Conservation (phyloP, 352 stramenopile species). For the Pythium scleroteichum region DNA sequence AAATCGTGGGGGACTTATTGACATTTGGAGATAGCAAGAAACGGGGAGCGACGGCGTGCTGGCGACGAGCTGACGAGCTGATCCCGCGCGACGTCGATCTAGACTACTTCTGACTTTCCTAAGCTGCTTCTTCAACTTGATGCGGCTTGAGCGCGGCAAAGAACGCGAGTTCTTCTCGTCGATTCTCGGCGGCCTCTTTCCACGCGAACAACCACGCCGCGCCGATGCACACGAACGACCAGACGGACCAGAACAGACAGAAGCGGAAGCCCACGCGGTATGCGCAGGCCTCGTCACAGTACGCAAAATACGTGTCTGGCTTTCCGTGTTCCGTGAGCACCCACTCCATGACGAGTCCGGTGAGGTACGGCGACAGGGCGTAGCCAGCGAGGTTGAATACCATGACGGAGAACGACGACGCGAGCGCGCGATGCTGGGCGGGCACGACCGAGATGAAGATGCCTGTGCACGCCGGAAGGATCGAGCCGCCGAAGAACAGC, state of each 20-base stretch:
- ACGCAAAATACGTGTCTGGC: conserved; percentile 64
- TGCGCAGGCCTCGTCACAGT: conserved; percentile 76
- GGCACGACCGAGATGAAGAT: conserved; percentile 88
- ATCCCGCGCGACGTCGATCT: too few relatives aligned
- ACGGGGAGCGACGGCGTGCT: neutral
- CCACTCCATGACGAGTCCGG: conserved; percentile 79
- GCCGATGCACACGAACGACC: conserved; percentile 75
- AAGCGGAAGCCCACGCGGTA: conserved; percentile 83
- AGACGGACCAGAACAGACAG: conserved; percentile 80
- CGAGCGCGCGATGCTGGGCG: conserved; percentile 67
- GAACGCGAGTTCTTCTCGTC: conserved; percentile 57
- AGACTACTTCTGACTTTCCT: conserved; percentile 1
- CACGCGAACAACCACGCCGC: conserved; percentile 48
- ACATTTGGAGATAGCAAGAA: neutral
- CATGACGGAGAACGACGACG: conserved; percentile 83
- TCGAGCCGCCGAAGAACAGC: conserved; percentile 81
- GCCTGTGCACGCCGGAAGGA: conserved; percentile 77
- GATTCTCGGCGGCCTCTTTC: conserved; percentile 54
- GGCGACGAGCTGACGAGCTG: neutral
- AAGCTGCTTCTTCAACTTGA: neutral
- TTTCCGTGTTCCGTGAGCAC: conserved; percentile 65
- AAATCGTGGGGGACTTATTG: conserved; percentile 5
- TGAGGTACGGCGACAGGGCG: conserved; percentile 75
- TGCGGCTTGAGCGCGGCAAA: conserved; percentile 30
- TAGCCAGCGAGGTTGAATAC: conserved; percentile 85